phyloP scores from a whole-genome alignment of 2,329 filamentous ascomycete species.

The Phyllosticta citriasiana region DNA sequence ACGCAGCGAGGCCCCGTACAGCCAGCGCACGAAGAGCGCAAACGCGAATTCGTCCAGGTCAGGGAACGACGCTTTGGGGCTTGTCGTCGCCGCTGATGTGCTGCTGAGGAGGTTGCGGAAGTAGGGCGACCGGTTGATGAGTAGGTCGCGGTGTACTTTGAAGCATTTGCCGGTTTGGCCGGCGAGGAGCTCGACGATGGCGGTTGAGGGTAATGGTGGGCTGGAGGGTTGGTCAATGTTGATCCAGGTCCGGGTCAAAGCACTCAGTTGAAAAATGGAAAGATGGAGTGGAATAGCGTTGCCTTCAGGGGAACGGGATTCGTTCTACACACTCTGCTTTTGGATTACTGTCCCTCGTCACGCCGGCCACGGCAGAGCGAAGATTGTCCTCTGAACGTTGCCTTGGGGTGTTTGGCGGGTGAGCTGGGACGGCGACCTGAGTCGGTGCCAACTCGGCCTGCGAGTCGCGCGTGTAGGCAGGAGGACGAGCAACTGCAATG shows the following conservation, averaged over 20 bases:
- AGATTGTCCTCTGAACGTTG: constrained; percentile 1
- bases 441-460: constrained; percentile 1
- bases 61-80: constrained; percentile 14
- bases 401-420: constrained; percentile 4
- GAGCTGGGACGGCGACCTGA: not conserved
- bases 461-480: constrained; percentile 3
- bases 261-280: not conserved
- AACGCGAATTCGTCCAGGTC: constrained; percentile 22
- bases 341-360: not conserved
- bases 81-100: not conserved
- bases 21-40: constrained; percentile 22
- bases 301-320: not conserved
- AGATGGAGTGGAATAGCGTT: not conserved
- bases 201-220: not conserved
- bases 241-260: not conserved
- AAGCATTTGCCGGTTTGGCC: constrained; percentile 19
- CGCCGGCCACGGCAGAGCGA: constrained; percentile 4
- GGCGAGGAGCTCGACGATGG: constrained; percentile 14
- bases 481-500: not conserved
- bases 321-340: constrained; percentile 1
- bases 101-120: constrained; percentile 16
- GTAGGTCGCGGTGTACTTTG: constrained; percentile 16
- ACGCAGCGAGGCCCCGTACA: constrained; percentile 18
- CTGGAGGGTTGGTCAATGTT: not conserved
- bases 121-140: constrained; percentile 18